A percentile compares a stretch with the other conserved stretches of the same genome.
phyloP scores from a whole-genome alignment of 371 early-diverging fungal genomes.

The Mortierella sp. region DNA sequence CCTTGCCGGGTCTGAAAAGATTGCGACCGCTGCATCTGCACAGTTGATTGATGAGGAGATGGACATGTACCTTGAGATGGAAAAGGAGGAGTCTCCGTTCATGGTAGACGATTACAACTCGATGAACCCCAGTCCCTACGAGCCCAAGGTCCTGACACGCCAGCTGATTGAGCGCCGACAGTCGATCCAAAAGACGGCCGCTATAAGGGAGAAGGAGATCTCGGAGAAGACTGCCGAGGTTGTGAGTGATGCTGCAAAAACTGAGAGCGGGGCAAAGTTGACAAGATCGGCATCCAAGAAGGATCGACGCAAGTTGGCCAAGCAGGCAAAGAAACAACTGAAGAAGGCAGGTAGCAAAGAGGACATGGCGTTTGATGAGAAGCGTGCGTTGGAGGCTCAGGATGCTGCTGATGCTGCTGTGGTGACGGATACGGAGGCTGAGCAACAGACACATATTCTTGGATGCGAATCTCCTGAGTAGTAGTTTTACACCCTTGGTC shows the following conservation, averaged over 20 bases:
- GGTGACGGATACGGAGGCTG: constrained; percentile 4
- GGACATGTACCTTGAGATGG: constrained; percentile 53
- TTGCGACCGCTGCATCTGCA: constrained; percentile 9
- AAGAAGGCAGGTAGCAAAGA: not conserved
- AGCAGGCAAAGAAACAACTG: not conserved
- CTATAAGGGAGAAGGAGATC: constrained; percentile 23
- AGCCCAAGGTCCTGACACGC: constrained; percentile 36
- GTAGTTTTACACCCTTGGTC: not conserved
- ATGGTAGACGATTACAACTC: constrained; percentile 27
- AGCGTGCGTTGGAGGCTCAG: not conserved
- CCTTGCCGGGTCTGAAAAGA: constrained; percentile 20
- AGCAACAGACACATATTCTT: constrained; percentile 22
- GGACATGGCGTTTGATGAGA: not conserved
- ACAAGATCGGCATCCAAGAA: not conserved
- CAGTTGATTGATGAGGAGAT: constrained; percentile 42
- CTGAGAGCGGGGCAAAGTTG: not conserved
- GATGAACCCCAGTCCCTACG: constrained; percentile 34
- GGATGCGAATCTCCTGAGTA: constrained; percentile 26
- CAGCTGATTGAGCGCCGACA: not conserved
- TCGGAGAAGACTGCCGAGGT: not conserved
- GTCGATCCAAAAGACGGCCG: constrained; percentile 35
- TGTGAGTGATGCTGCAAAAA: not conserved
- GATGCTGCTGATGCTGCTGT: not conserved
- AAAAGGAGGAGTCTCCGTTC: constrained; percentile 49
- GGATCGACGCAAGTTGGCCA: not conserved